Conservation (phyloP, 192 early-diverging fungal genomes). For the Glomus cerebriforme region DNA sequence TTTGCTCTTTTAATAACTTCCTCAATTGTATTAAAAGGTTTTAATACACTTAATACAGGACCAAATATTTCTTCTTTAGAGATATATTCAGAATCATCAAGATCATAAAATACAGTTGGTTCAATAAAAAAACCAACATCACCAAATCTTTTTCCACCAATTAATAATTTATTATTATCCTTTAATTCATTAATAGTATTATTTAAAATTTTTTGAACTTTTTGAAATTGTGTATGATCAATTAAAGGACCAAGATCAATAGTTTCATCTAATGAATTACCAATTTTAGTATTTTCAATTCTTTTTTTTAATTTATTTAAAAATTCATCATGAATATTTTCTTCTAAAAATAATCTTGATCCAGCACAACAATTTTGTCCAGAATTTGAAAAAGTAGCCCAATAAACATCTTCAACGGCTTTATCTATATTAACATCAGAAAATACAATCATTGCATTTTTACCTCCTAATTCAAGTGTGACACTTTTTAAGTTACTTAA, state of each 20-base stretch:
- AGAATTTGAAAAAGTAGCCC: conserved; percentile 77
- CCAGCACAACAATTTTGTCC: conserved; percentile 84
- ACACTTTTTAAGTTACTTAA: conserved; percentile 72
- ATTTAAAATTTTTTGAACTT: conserved; percentile 42
- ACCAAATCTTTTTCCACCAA: conserved; percentile 65
- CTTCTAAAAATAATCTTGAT: conserved; percentile 77
- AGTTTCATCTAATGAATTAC: conserved; percentile 62
- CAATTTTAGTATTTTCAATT: conserved; percentile 57
- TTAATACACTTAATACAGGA: conserved; percentile 76
- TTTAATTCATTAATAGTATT: conserved; percentile 63
- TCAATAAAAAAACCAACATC: conserved; percentile 77
- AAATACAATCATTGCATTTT: conserved; percentile 82
- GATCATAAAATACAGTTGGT: conserved; percentile 76
- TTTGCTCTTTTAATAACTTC: conserved; percentile 77
- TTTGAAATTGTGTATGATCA: conserved; percentile 62
- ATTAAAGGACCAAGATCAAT: conserved; percentile 76
- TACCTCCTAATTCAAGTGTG: conserved; percentile 86
- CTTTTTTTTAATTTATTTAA: conserved; percentile 59
- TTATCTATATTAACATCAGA: conserved; percentile 74
- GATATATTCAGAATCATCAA: conserved; percentile 9
- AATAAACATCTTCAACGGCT: conserved; percentile 65
- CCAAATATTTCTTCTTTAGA: conserved; percentile 84
- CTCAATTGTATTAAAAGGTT: conserved; percentile 68
- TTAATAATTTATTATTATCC: conserved; percentile 53
- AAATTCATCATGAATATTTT: conserved; percentile 67